These are phyloP conservation scores for Penicillium sp. DNA, from an alignment of 2,329 filamentous ascomycete species.

Conservation along the genomic window DNA sequence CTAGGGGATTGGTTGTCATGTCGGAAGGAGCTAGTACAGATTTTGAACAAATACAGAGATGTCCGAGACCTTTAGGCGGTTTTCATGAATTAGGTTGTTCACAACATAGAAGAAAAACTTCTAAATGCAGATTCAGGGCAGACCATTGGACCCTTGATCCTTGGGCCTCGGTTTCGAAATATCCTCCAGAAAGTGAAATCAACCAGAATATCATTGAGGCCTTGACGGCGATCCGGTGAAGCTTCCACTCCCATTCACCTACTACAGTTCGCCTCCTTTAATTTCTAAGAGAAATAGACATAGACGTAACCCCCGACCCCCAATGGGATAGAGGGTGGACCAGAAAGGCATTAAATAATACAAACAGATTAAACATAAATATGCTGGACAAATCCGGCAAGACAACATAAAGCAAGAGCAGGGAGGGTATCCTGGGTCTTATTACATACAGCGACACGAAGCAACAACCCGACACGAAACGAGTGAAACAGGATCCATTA, in stretches of 20 bases:
- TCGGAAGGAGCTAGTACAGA: neutral
- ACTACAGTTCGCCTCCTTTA: neutral
- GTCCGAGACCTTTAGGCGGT: neutral
- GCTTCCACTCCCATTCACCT: neutral
- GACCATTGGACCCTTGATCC: no score
- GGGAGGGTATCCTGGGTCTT: conserved; percentile 34
- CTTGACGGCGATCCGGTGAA: no score
- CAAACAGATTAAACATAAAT: conserved; percentile 29
- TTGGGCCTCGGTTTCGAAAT: no score
- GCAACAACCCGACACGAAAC: conserved; percentile 20
- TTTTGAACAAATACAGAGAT: neutral
- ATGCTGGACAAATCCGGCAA: conserved; percentile 12
- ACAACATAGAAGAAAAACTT: no score
- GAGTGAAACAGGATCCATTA: conserved; percentile 28
- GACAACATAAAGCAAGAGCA: conserved; percentile 25
- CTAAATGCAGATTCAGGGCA: no score
- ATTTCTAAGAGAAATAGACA: neutral
- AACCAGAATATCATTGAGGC: no score
- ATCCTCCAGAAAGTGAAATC: no score
- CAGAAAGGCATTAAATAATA: conserved; percentile 19
- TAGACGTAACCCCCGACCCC: neutral
- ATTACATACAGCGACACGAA: conserved; percentile 28
- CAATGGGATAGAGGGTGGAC: neutral
- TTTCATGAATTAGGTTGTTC: neutral
- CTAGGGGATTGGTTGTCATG: neutral